Conservation (phyloP, 2,329 filamentous ascomycete species). For the Phyllosticta citribraziliensis region DNA sequence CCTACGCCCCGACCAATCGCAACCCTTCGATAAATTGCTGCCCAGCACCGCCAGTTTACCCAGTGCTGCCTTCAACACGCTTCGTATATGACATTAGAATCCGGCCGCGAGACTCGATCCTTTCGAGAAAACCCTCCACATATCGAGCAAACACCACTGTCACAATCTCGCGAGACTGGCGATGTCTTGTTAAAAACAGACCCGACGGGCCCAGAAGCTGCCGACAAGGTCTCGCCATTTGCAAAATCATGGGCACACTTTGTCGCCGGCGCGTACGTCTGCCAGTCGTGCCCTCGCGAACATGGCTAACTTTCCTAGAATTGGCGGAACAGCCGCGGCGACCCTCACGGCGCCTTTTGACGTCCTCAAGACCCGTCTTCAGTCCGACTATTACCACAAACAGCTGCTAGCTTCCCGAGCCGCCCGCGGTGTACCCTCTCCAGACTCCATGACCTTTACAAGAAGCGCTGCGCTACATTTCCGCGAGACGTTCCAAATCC, state of each 20-base stretch:
- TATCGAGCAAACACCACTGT: slow-evolving; percentile 20
- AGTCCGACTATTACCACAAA: slow-evolving; percentile 88
- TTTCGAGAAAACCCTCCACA: slow-evolving; percentile 20
- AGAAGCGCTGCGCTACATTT: slow-evolving; percentile 65
- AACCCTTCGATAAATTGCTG: background rate
- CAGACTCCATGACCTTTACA: slow-evolving; percentile 50
- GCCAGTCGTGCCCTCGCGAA: slow-evolving; percentile 12
- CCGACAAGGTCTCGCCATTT: slow-evolving; percentile 32
- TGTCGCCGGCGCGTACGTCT: slow-evolving; percentile 69
- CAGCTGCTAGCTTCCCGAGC: slow-evolving; percentile 62
- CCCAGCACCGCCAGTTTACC: background rate
- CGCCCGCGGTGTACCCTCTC: slow-evolving; percentile 46
- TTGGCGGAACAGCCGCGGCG: slow-evolving; percentile 84
- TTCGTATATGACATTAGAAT: slow-evolving; percentile 26
- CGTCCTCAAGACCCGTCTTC: slow-evolving; percentile 84
- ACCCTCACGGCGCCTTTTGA: slow-evolving; percentile 91
- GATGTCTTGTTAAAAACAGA: slow-evolving; percentile 41
- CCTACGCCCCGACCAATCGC: background rate
- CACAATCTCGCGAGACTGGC: slow-evolving; percentile 53
- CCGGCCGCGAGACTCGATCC: slow-evolving; percentile 21
- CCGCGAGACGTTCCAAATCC: slow-evolving; percentile 75
- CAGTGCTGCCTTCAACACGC: background rate
- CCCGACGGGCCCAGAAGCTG: slow-evolving; percentile 30
- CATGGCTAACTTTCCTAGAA: slow-evolving; percentile 36
- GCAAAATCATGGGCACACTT: slow-evolving; percentile 84